Base-by-base conservation (phyloP, 495 filamentous ascomycete species). In the Chaetomium fimeti region DNA sequence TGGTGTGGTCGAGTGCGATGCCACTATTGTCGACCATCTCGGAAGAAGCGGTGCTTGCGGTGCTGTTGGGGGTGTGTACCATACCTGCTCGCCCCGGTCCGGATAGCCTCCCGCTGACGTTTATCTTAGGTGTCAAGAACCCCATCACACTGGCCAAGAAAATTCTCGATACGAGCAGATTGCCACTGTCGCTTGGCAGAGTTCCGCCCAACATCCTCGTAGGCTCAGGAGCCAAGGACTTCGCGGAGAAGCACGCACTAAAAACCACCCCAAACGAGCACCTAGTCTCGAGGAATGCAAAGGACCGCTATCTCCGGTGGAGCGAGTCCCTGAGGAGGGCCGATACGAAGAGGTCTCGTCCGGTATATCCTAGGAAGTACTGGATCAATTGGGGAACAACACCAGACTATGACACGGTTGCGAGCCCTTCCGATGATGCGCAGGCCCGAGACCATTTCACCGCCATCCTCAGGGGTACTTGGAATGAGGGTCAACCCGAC, bases 131-230 rank as follows among this genome's bases (percentile, higher is more conserved):
- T 68, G 84, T 98, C 69, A 91, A 89, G 71, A 98, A 98, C 72
- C 94, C 94, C 3, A 93, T 98, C 29, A 87, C 87, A 27, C 77
- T 97, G 11, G 94, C 94, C 57, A 90, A 93, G 48, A 75, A 88
- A 18, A 85, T 98, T 49, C 87, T 96, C 15, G 89, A 96, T 25
- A 79, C 84, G 47, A 88, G 91, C 29, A 87, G 82, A 49, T 81
- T 83, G 61, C 84, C 87, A 4, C 78, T 97, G 24, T 90, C 91
- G 8, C 83, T 97, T 58, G 85, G 88, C 56, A 88, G 95, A 36
- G 91, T 98, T 12, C 93, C 95, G 20, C 95, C 94, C 6, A 97
- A 98, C 68, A 84, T 98, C 38, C 83, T 98, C 3, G 89, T 93
- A 20, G 92, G 90, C 40, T 76, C 88, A 61, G 94, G 94, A 13